A percentile compares a stretch with the other conserved stretches of the same genome.
These are phyloP conservation scores for Sugiyamaella marilandica DNA, from an alignment of 805 yeast species.

Conservation along the genomic window DNA sequence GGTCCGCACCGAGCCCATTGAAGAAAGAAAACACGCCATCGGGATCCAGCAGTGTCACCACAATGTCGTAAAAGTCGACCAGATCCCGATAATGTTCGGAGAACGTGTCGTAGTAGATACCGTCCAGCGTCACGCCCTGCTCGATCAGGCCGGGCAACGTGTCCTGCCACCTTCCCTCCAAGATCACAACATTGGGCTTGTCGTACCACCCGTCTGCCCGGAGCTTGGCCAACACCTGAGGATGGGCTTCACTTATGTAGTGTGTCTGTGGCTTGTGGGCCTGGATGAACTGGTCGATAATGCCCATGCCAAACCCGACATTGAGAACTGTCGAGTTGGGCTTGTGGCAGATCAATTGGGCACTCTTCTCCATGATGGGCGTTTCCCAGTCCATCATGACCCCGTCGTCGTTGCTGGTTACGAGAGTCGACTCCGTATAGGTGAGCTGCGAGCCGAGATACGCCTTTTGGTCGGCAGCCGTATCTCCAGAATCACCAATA, in stretches of 20 bases:
- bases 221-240: constrained; percentile 73
- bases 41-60: constrained; percentile 78
- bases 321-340: constrained; percentile 49
- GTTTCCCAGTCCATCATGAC: constrained; percentile 98
- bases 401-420: constrained; percentile 78
- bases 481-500: constrained; percentile 22
- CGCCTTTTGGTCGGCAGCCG: constrained; percentile 45
- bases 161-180: constrained; percentile 94
- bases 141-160: constrained; percentile 60
- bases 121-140: constrained; percentile 72
- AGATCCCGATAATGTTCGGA: constrained; percentile 88
- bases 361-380: constrained; percentile 73
- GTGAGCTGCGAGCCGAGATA: constrained; percentile 63
- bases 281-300: constrained; percentile 77
- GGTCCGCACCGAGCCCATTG: constrained; percentile 84
- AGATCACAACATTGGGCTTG: constrained; percentile 61
- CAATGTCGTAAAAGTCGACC: constrained; percentile 74
- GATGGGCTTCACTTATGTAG: constrained; percentile 92
- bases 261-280: constrained; percentile 56
- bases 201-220: constrained; percentile 77
- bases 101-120: constrained; percentile 90
- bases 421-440: constrained; percentile 60
- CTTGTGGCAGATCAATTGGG: constrained; percentile 61
- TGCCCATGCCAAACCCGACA: constrained; percentile 97
- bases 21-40: constrained; percentile 81